Percentiles rank a stretch among this genome's conserved stretches.
These are phyloP conservation scores for Cyamopsis tetragonoloba DNA, from an alignment of 306 rosid species.

Conservation along the genomic window DNA sequence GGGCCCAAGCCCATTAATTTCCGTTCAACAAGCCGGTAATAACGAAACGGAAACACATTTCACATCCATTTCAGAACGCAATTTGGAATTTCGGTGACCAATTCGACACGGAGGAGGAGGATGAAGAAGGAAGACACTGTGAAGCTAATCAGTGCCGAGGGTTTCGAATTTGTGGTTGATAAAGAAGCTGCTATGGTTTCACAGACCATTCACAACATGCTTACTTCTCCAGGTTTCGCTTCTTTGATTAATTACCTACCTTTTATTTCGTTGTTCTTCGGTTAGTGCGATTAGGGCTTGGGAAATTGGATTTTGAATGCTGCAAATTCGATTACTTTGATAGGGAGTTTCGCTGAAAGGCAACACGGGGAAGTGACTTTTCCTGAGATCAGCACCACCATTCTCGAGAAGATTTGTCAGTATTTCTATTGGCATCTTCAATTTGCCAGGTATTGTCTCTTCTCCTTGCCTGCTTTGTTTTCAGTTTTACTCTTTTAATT, in stretches of 20 bases:
- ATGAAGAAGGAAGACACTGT: conserved; percentile 88
- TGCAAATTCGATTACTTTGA: neutral
- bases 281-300: conserved; percentile 20
- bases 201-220: conserved; percentile 96
- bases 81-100: neutral
- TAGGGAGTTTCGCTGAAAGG: conserved; percentile 87
- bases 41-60: too few relatives aligned
- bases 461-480: too few relatives aligned
- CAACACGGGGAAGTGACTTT: conserved; percentile 82
- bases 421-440: conserved; percentile 96
- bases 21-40: neutral
- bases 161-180: conserved; percentile 86
- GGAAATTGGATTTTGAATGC: neutral
- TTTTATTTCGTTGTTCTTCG: neutral
- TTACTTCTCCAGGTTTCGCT: conserved; percentile 95
- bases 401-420: conserved; percentile 98
- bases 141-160: conserved; percentile 76
- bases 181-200: conserved; percentile 99
- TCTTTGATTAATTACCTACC: conserved; percentile 4
- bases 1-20: neutral
- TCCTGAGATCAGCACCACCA: conserved; percentile 93
- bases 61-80: neutral
- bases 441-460: conserved; percentile 63
- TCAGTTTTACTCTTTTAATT: too few relatives aligned
- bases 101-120: neutral